A percentile compares a stretch with the other conserved stretches of the same genome.
These are phyloP conservation scores for Oxytropis ochrocephala DNA, from an alignment of 306 rosid genomes.

Conservation along the genomic window DNA sequence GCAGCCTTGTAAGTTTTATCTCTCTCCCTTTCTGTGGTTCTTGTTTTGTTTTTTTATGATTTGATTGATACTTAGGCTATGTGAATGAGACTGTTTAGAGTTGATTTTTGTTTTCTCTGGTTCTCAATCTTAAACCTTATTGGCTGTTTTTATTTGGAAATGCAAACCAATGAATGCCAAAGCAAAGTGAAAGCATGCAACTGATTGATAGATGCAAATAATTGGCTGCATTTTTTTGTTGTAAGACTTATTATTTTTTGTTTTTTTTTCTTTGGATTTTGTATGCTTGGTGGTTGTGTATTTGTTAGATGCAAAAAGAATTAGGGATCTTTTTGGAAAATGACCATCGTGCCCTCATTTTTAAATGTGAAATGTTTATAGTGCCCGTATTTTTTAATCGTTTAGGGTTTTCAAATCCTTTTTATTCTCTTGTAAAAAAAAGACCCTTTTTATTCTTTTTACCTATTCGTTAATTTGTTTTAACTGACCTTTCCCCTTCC, in stretches of 20 bases:
- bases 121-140: background rate
- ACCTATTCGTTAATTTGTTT: too few relatives aligned
- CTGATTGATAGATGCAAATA: background rate
- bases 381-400: too few relatives aligned
- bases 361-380: too few relatives aligned
- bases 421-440: too few relatives aligned
- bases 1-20: background rate
- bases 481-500: too few relatives aligned
- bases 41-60: background rate
- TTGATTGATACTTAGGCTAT: background rate
- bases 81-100: background rate
- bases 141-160: background rate
- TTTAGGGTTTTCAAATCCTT: too few relatives aligned
- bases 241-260: too few relatives aligned
- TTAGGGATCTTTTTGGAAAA: too few relatives aligned
- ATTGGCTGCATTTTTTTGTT: background rate
- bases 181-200: background rate
- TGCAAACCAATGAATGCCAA: background rate
- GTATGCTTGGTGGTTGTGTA: background rate
- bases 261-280: background rate
- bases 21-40: background rate
- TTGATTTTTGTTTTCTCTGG: too few relatives aligned
- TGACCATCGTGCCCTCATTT: too few relatives aligned
- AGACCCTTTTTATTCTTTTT: too few relatives aligned
- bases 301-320: too few relatives aligned